These are phyloP conservation scores for Raffaelea ambrosiae DNA, from an alignment of 2,329 filamentous ascomycete genomes.

Conservation along the genomic window DNA sequence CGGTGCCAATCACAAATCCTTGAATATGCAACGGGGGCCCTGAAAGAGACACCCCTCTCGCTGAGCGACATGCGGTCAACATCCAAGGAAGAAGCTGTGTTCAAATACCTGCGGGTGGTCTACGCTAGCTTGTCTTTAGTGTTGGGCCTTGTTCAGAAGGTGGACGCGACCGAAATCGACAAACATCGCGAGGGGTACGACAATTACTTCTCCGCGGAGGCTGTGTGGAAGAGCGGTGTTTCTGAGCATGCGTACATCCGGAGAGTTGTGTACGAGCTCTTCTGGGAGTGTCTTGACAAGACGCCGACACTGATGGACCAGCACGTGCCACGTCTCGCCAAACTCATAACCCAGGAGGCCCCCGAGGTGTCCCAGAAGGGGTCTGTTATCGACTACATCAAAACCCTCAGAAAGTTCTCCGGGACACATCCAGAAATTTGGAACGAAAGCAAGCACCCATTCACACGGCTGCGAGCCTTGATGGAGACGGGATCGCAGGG, in stretches of 20 bases:
- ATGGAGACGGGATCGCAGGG: slow-evolving; percentile 78
- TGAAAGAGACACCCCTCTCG: slow-evolving; percentile 71
- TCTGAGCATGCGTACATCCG: slow-evolving; percentile 48
- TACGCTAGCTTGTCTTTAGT: slow-evolving; percentile 47
- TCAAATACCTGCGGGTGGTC: slow-evolving; percentile 74
- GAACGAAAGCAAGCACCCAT: slow-evolving; percentile 48
- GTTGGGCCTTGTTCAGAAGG: slow-evolving; percentile 40
- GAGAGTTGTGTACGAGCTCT: slow-evolving; percentile 41
- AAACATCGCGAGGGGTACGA: slow-evolving; percentile 57
- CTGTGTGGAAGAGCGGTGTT: slow-evolving; percentile 59
- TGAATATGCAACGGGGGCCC: slow-evolving; percentile 70
- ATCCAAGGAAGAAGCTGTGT: slow-evolving; percentile 72
- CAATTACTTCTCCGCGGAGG: slow-evolving; percentile 55
- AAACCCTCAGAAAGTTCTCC: slow-evolving; percentile 60
- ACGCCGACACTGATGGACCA: slow-evolving; percentile 36
- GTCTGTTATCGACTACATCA: slow-evolving; percentile 64
- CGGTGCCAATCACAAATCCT: slow-evolving; percentile 75
- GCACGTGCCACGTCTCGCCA: slow-evolving; percentile 42
- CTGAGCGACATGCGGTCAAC: slow-evolving; percentile 85
- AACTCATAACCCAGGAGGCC: slow-evolving; percentile 61
- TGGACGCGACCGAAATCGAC: slow-evolving; percentile 43
- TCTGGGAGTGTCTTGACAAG: slow-evolving; percentile 39
- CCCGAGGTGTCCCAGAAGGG: slow-evolving; percentile 64
- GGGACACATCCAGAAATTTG: slow-evolving; percentile 59
- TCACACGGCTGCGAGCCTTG: slow-evolving; percentile 57